Base-by-base conservation (phyloP, 2,329 filamentous ascomycete species). In the Neonectria punicea region DNA sequence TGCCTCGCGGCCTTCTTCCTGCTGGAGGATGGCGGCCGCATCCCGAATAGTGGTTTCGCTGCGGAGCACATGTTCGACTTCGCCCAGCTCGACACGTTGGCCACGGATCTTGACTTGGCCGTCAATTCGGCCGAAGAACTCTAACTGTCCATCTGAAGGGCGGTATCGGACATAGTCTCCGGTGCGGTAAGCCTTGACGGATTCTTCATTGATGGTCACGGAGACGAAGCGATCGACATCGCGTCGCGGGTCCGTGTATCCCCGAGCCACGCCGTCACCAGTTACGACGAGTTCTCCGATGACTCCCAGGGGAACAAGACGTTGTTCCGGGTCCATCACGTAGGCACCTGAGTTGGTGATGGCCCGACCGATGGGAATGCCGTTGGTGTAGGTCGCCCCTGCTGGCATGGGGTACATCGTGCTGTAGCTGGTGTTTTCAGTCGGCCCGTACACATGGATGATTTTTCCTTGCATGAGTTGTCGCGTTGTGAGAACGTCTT, bases 271-370 rank as follows among this genome's bases (percentile, higher is more conserved):
- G 16, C 46, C 46, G 25, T 74, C 72, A 2, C 74, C 74, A 0
- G 71, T 74, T 1, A 77, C 67, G 1, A 76, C 61, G 4, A 77
- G 69, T 49, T 77, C 75, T 2, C 75, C 75, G 5, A 77, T 28
- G 0, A 74, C 70, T 9, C 74, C 74, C 0, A 68, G 34, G 2
- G 75, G 72, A 0, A 75, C 71, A 2, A 74, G 67, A 2, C 57
- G 67, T 14, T 67, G 67, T 1, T 68, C 54, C 3, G 56, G 34
- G 54, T 76, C 73, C 72, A 76, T 72, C 10, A 76, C 58, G 32
- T 67, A 66, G 1, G 70, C 67, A 1, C 68, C 70, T 0, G 72
- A 73, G 57, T 72, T 69, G 58, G 47, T 60, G 44, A 74, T 43
- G 2, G 69, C 55, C 16, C 58, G 47, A 4, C 72, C 72, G 22